Conservation (phyloP, 2,329 filamentous ascomycete species). For the Hypoxylon sp. region DNA sequence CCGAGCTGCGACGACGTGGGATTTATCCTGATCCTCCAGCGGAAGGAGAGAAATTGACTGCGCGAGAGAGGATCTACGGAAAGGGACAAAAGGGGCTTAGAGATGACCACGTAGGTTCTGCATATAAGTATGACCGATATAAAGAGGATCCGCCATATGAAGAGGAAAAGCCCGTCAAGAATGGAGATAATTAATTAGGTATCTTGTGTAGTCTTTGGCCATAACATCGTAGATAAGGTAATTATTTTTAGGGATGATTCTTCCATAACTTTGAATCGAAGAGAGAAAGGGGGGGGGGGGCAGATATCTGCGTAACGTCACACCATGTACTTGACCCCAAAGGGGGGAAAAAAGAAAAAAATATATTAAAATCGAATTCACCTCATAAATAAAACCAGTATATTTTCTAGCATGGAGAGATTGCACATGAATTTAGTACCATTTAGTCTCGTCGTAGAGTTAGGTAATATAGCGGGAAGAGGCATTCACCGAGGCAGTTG, state of each 20-base stretch:
- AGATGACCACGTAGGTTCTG: constrained; percentile 71
- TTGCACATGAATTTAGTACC: not conserved
- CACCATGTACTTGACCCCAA: not conserved
- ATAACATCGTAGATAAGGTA: not conserved
- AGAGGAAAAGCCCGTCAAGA: constrained; percentile 17
- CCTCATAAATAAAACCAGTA: not conserved
- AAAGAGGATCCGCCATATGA: constrained; percentile 61
- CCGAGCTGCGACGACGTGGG: constrained; percentile 49
- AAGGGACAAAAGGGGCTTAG: constrained; percentile 70
- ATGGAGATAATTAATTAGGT: not conserved
- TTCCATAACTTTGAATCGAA: not conserved
- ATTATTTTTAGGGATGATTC: not conserved
- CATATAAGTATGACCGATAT: constrained; percentile 75
- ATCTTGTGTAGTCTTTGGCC: not conserved
- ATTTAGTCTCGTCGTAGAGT: not conserved
- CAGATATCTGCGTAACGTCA: not conserved
- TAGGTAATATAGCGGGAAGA: not conserved
- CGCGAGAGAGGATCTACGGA: constrained; percentile 74
- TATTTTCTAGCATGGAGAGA: not conserved
- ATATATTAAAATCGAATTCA: not conserved
- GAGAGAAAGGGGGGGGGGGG: no score
- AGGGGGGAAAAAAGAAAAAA: no score
- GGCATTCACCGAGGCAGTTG: not conserved
- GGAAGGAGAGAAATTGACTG: constrained; percentile 61
- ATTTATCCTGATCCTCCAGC: constrained; percentile 53